Evolutionary conservation across 2,329 filamentous ascomycete species (phyloP).

Genomic region (Venturia aucupariae): DNA sequence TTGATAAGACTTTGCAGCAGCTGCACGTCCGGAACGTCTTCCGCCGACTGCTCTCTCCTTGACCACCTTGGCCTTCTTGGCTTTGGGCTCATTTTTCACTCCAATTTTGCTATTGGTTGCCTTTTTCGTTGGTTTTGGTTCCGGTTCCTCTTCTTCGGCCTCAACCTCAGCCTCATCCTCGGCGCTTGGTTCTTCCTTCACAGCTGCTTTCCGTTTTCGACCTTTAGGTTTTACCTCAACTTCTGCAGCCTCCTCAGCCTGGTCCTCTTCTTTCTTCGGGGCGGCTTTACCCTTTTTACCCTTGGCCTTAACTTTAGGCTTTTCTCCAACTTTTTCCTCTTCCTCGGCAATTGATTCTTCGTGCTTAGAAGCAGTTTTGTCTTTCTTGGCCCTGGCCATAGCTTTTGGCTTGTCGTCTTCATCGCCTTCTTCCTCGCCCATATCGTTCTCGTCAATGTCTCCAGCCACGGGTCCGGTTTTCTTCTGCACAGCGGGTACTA

Average conservation of each 20-base stretch:
- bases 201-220: conserved; percentile 4
- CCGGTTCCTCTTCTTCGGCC: conserved; percentile 13
- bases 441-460: conserved; percentile 35
- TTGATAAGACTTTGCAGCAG: background rate
- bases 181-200: background rate
- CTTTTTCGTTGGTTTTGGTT: background rate
- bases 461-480: conserved; percentile 57
- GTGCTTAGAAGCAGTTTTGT: background rate
- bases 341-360: conserved; percentile 12
- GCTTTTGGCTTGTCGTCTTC: conserved; percentile 19
- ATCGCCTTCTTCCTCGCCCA: conserved; percentile 19
- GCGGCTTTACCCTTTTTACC: background rate
- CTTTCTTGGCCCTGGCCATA: background rate
- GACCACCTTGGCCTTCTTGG: conserved; percentile 12
- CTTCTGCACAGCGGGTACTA: conserved; percentile 78
- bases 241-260: conserved; percentile 13
- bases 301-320: conserved; percentile 14
- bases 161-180: conserved; percentile 11
- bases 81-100: conserved; percentile 13
- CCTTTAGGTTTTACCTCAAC: conserved; percentile 1
- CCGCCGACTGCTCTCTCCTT: background rate
- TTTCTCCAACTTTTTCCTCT: conserved; percentile 17
- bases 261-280: background rate
- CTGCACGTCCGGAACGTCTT: conserved; percentile 8
- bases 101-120: conserved; percentile 15